These are phyloP conservation scores for Rugonectria rugulosa DNA, from an alignment of 2,329 filamentous ascomycete species.

Conservation along the genomic window DNA sequence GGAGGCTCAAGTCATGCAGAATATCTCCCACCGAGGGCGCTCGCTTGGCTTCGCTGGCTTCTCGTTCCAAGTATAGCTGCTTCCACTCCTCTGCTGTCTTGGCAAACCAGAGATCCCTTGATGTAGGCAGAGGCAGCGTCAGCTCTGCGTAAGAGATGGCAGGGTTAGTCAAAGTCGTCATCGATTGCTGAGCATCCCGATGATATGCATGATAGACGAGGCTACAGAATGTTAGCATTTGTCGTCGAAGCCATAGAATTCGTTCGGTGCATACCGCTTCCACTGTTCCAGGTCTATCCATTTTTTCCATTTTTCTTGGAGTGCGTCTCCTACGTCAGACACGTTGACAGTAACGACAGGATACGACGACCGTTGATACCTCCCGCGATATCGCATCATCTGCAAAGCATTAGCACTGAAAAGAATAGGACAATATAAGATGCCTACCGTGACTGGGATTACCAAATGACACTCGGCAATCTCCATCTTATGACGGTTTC, in stretches of 20 bases:
- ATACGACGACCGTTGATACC: constrained; percentile 65
- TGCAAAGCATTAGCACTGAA: constrained; percentile 37
- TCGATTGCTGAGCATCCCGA: constrained; percentile 72
- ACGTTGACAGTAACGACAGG: constrained; percentile 57
- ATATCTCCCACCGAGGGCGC: constrained; percentile 63
- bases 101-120: constrained; percentile 71
- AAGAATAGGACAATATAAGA: neutral
- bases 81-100: constrained; percentile 71
- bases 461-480: constrained; percentile 59
- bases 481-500: constrained; percentile 63
- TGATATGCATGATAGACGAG: constrained; percentile 71
- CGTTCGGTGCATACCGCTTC: constrained; percentile 59
- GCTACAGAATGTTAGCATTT: constrained; percentile 41
- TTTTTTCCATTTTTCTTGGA: constrained; percentile 70
- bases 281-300: constrained; percentile 73
- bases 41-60: constrained; percentile 48
- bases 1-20: constrained; percentile 62
- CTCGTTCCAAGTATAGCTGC: constrained; percentile 57
- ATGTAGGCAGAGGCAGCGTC: constrained; percentile 69
- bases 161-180: constrained; percentile 70
- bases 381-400: constrained; percentile 64
- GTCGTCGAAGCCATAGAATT: neutral
- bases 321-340: constrained; percentile 61
- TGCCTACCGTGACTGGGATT: constrained; percentile 54
- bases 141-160: constrained; percentile 75